Conservation (phyloP, 2,329 filamentous ascomycete species). For the Fusarium sp. region DNA sequence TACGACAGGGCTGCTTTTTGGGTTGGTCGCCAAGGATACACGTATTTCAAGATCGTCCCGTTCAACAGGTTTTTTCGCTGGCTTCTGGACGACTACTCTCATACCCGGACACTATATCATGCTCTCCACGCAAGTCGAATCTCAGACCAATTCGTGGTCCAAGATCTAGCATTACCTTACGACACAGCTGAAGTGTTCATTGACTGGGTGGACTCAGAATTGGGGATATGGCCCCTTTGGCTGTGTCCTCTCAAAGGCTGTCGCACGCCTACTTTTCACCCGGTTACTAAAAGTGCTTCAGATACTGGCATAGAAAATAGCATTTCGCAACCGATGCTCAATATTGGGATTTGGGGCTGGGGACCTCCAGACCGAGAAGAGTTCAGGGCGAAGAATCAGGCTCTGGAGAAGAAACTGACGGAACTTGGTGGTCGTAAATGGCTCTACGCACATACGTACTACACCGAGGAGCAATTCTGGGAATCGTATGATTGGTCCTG, state of each 20-base stretch:
- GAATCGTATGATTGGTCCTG: slow-evolving; percentile 61
- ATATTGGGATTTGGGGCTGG: slow-evolving; percentile 76
- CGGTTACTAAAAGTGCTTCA: not conserved
- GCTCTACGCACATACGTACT: slow-evolving; percentile 83
- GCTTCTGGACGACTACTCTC: slow-evolving; percentile 67
- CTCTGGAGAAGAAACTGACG: slow-evolving; percentile 69
- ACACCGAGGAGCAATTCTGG: slow-evolving; percentile 73
- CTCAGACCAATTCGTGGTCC: slow-evolving; percentile 65
- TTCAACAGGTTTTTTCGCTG: slow-evolving; percentile 68
- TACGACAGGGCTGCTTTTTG: slow-evolving; percentile 73
- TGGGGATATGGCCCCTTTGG: slow-evolving; percentile 44
- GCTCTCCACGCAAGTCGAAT: slow-evolving; percentile 67
- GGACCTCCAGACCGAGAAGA: slow-evolving; percentile 59
- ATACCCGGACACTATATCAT: slow-evolving; percentile 68
- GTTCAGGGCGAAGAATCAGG: slow-evolving; percentile 71
- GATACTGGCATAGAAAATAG: fast-evolving
- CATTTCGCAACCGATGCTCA: slow-evolving; percentile 54
- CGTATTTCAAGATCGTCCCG: slow-evolving; percentile 56
- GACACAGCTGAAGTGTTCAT: slow-evolving; percentile 48
- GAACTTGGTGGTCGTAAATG: slow-evolving; percentile 79
- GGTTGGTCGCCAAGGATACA: slow-evolving; percentile 67
- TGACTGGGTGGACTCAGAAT: slow-evolving; percentile 39
- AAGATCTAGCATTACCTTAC: slow-evolving; percentile 68
- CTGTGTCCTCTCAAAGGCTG: slow-evolving; percentile 37
- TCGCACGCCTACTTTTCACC: slow-evolving; percentile 37